phyloP scores from a whole-genome alignment of 2,329 filamentous ascomycete genomes.

The Alternaria sp. region DNA sequence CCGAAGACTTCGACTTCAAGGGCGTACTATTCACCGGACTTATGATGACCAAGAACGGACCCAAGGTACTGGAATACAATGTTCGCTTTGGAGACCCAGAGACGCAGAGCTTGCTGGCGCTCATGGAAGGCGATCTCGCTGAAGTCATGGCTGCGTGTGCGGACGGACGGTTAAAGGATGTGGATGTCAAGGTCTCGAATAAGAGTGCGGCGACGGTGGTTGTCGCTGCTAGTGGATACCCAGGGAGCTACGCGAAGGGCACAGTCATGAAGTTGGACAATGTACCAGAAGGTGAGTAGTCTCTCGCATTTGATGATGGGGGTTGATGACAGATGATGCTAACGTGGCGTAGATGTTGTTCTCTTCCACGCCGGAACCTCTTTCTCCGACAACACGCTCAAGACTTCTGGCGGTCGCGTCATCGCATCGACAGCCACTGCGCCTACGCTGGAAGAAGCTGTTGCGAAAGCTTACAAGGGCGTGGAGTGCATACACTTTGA shows the following conservation, averaged over 20 bases:
- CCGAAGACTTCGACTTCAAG: constrained; percentile 66
- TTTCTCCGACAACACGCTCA: constrained; percentile 67
- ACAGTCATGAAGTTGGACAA: constrained; percentile 66
- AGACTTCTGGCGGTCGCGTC: constrained; percentile 86
- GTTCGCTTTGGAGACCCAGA: constrained; percentile 93
- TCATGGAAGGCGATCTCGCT: constrained; percentile 86
- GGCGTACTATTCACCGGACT: constrained; percentile 88
- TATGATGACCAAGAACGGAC: constrained; percentile 85
- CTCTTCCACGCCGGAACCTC: constrained; percentile 95
- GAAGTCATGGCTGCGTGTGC: constrained; percentile 88
- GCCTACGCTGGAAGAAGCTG: constrained; percentile 78
- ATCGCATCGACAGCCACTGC: constrained; percentile 89
- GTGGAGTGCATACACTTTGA: constrained; percentile 83
- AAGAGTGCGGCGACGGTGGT: constrained; percentile 89
- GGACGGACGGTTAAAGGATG: constrained; percentile 74
- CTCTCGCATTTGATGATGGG: constrained; percentile 54
- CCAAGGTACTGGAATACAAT: constrained; percentile 90
- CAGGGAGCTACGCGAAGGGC: constrained; percentile 81
- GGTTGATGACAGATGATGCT: constrained; percentile 24
- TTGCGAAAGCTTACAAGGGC: constrained; percentile 86
- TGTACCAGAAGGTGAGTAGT: constrained; percentile 57
- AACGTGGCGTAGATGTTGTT: constrained; percentile 60
- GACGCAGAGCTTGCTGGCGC: constrained; percentile 82
- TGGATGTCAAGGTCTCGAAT: constrained; percentile 71
- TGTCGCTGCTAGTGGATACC: constrained; percentile 92